phyloP scores from a whole-genome alignment of 768 basidiomycete genomes.

The Lactifluus volemus region DNA sequence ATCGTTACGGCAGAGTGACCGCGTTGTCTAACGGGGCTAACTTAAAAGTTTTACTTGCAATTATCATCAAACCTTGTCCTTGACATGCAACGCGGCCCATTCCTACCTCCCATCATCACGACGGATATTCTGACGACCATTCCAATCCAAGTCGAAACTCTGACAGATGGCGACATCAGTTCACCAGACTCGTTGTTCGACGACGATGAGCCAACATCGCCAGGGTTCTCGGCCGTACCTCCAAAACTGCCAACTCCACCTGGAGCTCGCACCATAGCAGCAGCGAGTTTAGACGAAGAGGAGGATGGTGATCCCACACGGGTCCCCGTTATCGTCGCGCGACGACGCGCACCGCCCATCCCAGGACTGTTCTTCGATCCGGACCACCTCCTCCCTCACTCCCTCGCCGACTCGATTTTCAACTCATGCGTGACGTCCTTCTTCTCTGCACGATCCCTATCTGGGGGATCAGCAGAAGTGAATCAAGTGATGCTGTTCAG shows the following conservation, averaged over 20 bases:
- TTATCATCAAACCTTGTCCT: slow-evolving; percentile 1
- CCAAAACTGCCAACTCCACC: not conserved
- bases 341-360: slow-evolving; percentile 43
- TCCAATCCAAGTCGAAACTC: not conserved
- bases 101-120: not conserved
- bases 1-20: slow-evolving; percentile 4
- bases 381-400: slow-evolving; percentile 38
- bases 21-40: not conserved
- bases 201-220: slow-evolving; percentile 22
- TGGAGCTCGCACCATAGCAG: not conserved
- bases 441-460: slow-evolving; percentile 31
- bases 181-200: slow-evolving; percentile 45
- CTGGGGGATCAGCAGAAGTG: slow-evolving; percentile 20
- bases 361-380: slow-evolving; percentile 59
- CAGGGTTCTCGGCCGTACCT: not conserved
- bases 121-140: not conserved
- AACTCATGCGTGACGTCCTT: slow-evolving; percentile 49
- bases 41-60: not conserved
- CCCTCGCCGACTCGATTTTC: slow-evolving; percentile 41
- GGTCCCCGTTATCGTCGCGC: slow-evolving; percentile 23
- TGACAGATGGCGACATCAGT: slow-evolving; percentile 16
- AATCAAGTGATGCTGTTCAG: slow-evolving; percentile 91
- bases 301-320: not conserved
- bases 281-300: not conserved
- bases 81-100: not conserved